Evolutionary conservation across 1,139 yeast species (phyloP), one percentile per base, ranked within the genome.

Genomic region (Scheffersomyces lignicola): DNA sequence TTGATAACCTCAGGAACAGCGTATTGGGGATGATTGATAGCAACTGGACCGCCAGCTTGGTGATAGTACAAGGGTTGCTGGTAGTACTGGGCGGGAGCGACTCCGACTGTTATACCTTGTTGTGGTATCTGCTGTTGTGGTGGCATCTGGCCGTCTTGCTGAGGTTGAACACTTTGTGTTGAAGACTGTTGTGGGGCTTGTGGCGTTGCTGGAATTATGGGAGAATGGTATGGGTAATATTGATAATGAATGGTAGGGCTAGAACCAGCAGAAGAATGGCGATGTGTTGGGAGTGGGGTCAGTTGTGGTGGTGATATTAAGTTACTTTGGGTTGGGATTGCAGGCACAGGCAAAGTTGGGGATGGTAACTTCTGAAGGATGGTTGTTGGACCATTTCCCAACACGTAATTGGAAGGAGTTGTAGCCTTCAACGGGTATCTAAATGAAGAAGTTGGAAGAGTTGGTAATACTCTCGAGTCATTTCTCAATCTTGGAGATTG

Each of bases 1-100:
- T 62, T 60, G 23, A 64, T 58, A 12, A 65, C 61, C 44, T 63
- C 70, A 1, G 70, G 68, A 3, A 54, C 48, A 29, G 56, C 48
- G 35, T 44, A 57, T 25, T 54, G 58, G 23, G 41, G 20, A 16
- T 38, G n/a, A 15, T 26, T 26, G 6, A 26, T 26, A 7, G 10
- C 15, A 5, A 30, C 16, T 24, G 29, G 34, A 10, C 21, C 11
- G 2, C 17, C 22, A 8, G 26, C 29, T 7, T 36, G 38, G 22
- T 38, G 46, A 28, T 44, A 42, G 31, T 38, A 40, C 2, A 35
- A 21, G n/a, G 44, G 47, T 32, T 43, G 49, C 30, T 32, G 41
- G 32, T 46, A 43, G 39, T 42, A 47, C 5, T 13, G 32, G 12
- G 31, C 7, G 14, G 18, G 32, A 10, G 38, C 30, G 9, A 38